Evolutionary conservation across 768 basidiomycete genomes (phyloP), one percentile per base, ranked within the genome.

Genomic region (Xerocomus spinulosus): DNA sequence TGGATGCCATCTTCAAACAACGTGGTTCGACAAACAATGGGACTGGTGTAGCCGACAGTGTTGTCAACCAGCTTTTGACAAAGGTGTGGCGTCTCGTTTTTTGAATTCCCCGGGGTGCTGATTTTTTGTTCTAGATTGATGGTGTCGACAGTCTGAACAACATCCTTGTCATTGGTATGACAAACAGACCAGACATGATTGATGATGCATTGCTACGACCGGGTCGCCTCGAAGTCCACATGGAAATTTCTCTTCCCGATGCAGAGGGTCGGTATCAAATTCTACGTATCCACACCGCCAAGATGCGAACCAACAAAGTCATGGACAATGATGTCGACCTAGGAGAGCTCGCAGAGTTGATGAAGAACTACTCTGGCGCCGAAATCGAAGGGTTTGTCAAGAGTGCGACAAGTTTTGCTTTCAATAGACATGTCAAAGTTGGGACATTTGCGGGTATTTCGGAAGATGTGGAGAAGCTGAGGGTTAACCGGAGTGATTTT

Each of bases 81-180:
- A 99, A 99, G 80, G 92, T 87, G 36, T 10, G 48, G 38, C n/a
- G 13, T 13, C 18, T 28, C 20, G 10, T 20, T 12, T 33, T 9
- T 5, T 6, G 20, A 36, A 6, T 20, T 34, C 37, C n/a, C 48
- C 9, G 17, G 10, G 9, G n/a, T 42, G 7, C 42, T 67, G 25
- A 66, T 26, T 9, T 46, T n/a, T 14, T 7, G 5, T 38, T 25
- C 9, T 56, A 96, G 92, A 95, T 99, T 93, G 96, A 99, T 57
- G 96, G 96, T 73, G 95, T 99, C 10, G 96, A 99, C 64, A 88
- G 92, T 71, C 74, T 99, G 26, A 98, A 99, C 74, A 99, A 99
- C 69, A 95, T 99, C 52, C 86, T 99, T 59, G 87, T 99, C 57
- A 99, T 99, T 57, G 96, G 96, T 59, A 99, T 99, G 96, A 99